These are phyloP conservation scores for Trichoderma aggressivum DNA, from an alignment of 2,329 filamentous ascomycete species.

Conservation along the genomic window DNA sequence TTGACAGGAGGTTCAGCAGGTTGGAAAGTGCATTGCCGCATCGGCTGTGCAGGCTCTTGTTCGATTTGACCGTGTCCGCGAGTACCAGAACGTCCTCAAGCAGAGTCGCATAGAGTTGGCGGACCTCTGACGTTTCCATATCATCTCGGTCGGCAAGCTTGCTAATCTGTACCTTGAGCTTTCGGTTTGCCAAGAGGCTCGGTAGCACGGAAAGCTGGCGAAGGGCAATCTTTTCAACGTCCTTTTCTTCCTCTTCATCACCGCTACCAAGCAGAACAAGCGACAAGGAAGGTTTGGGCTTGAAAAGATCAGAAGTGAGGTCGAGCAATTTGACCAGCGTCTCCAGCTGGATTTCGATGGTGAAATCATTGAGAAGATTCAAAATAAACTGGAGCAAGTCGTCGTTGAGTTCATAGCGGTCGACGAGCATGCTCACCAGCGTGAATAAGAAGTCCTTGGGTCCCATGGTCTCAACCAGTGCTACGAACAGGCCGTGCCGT, in stretches of 20 bases:
- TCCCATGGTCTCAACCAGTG: constrained; percentile 80
- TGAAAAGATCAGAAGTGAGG: constrained; percentile 71
- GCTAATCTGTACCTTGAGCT: constrained; percentile 53
- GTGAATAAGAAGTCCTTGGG: constrained; percentile 84
- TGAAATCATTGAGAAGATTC: constrained; percentile 70
- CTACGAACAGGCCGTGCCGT: constrained; percentile 76
- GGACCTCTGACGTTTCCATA: constrained; percentile 63
- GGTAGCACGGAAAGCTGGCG: constrained; percentile 57
- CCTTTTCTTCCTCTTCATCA: constrained; percentile 46
- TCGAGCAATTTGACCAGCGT: constrained; percentile 74
- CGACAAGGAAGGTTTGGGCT: constrained; percentile 70
- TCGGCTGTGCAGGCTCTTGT: constrained; percentile 53
- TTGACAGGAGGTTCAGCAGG: constrained; percentile 80
- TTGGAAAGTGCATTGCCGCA: constrained; percentile 72
- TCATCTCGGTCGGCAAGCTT: constrained; percentile 59
- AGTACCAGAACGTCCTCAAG: constrained; percentile 64
- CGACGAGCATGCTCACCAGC: constrained; percentile 83
- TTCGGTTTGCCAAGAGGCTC: constrained; percentile 55
- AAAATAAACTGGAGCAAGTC: constrained; percentile 71
- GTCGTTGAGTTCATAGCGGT: constrained; percentile 77
- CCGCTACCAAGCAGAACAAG: constrained; percentile 63
- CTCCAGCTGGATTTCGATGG: constrained; percentile 71
- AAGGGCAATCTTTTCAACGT: constrained; percentile 50
- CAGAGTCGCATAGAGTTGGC: constrained; percentile 65
- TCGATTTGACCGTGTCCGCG: constrained; percentile 59